A percentile compares a stretch with the other conserved stretches of the same genome.
phyloP scores from a whole-genome alignment of 164 flowering plant species.

The Magnolia changhungtana region DNA sequence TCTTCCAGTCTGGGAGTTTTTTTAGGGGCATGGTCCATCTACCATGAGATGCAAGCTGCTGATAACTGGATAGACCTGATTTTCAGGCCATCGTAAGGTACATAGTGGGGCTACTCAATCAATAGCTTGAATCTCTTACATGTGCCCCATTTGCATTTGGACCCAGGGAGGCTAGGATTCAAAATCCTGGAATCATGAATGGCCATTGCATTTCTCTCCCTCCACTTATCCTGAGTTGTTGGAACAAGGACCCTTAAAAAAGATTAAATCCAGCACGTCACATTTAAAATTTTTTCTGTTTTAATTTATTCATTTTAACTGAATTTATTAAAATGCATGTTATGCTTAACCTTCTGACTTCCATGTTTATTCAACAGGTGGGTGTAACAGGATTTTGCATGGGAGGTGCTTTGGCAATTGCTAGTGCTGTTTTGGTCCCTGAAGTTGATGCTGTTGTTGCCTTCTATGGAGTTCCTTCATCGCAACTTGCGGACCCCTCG shows the following conservation, averaged over 20 bases:
- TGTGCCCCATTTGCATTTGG: too few relatives aligned
- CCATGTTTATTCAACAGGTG: constrained; percentile 35
- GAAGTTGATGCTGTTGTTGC: constrained; percentile 88
- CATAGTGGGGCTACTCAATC: neutral
- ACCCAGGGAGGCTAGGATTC: too few relatives aligned
- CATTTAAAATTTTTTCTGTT: too few relatives aligned
- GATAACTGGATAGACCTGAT: neutral
- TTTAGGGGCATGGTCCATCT: neutral
- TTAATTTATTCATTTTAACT: neutral
- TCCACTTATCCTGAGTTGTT: neutral
- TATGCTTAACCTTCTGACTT: neutral
- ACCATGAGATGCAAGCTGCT: neutral
- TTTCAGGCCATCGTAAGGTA: neutral
- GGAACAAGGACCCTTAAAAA: neutral
- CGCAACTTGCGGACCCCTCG: constrained; percentile 74
- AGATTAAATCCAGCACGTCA: neutral
- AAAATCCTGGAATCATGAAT: too few relatives aligned
- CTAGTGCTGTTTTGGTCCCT: constrained; percentile 78
- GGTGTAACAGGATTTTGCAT: constrained; percentile 96
- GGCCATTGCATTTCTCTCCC: too few relatives aligned
- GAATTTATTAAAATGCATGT: neutral
- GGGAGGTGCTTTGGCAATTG: constrained; percentile 95
- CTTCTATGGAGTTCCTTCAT: constrained; percentile 86
- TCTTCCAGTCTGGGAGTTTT: neutral
- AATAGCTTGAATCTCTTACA: neutral